Conservation (phyloP, 495 filamentous ascomycete species). For the Hypoxylon subgilvum region DNA sequence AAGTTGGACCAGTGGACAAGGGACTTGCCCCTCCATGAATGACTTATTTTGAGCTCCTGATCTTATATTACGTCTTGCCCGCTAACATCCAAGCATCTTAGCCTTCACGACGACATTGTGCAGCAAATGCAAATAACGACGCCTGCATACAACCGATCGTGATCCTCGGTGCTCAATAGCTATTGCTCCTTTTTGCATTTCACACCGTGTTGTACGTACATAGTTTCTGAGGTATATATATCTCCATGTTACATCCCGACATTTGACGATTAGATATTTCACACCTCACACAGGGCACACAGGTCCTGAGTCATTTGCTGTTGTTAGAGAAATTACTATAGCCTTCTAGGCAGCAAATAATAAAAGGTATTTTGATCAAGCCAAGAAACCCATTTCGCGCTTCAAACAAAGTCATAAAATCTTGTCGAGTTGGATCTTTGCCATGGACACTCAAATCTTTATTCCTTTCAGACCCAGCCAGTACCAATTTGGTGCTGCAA, state of each 20-base stretch:
- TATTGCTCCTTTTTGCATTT: conserved; percentile 1
- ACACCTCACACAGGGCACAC: too few relatives aligned
- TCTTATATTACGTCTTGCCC: background rate
- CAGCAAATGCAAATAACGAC: conserved; percentile 10
- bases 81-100: conserved; percentile 1
- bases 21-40: conserved; percentile 16
- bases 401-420: too few relatives aligned
- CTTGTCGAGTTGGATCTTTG: background rate
- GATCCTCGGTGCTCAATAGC: conserved; percentile 1
- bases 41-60: conserved; percentile 18
- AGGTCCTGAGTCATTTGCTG: too few relatives aligned
- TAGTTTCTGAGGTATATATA: conserved; percentile 17
- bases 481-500: background rate
- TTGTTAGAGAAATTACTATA: too few relatives aligned
- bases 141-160: conserved; percentile 5
- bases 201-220: background rate
- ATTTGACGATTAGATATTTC: too few relatives aligned
- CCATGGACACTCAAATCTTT: conserved; percentile 38
- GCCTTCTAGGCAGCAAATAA: conserved; percentile 24
- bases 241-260: too few relatives aligned
- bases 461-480: conserved; percentile 35
- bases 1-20: conserved; percentile 19
- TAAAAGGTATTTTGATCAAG: conserved; percentile 24
- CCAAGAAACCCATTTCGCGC: too few relatives aligned
- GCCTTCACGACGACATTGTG: conserved; percentile 28